Conservation (phyloP, 768 basidiomycete genomes). For the Agaricus subrufescens region DNA sequence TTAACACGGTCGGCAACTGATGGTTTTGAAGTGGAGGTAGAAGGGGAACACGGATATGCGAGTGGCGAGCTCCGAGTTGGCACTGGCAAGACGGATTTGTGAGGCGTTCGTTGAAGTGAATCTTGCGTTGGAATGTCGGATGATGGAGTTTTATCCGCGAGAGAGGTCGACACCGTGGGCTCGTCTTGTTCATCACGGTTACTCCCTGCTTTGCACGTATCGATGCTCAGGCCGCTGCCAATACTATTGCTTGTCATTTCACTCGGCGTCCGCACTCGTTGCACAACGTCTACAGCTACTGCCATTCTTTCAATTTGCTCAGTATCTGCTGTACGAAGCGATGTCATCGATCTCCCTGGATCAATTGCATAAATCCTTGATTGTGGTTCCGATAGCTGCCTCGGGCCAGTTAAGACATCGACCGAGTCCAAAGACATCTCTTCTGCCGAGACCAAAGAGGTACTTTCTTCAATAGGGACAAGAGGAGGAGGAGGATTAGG, state of each 20-base stretch:
- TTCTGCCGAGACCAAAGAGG: conserved; percentile 22
- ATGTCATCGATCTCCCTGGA: conserved; percentile 48
- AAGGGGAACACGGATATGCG: background rate
- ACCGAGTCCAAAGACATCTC: conserved; percentile 14
- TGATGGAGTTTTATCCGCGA: conserved; percentile 22
- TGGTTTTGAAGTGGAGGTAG: conserved; percentile 18
- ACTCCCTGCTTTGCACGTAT: conserved; percentile 14
- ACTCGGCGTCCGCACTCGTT: conserved; percentile 36
- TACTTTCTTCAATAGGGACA: conserved; percentile 51
- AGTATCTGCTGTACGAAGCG: conserved; percentile 63
- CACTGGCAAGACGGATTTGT: background rate
- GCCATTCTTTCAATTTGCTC: conserved; percentile 64
- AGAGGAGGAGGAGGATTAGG: conserved; percentile 74
- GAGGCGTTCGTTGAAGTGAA: background rate
- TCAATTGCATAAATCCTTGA: conserved; percentile 8
- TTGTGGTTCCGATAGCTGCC: background rate
- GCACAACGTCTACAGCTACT: conserved; percentile 65
- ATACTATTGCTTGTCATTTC: conserved; percentile 24
- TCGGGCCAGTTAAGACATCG: conserved; percentile 13
- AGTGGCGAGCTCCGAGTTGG: conserved; percentile 1
- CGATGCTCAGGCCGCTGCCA: conserved; percentile 26
- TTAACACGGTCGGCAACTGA: conserved; percentile 49
- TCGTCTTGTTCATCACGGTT: conserved; percentile 14
- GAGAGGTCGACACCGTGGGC: conserved; percentile 24
- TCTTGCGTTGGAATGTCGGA: background rate